phyloP scores from a whole-genome alignment of 176 grass and related monocot species.

The Bothriochloa decipiens region DNA sequence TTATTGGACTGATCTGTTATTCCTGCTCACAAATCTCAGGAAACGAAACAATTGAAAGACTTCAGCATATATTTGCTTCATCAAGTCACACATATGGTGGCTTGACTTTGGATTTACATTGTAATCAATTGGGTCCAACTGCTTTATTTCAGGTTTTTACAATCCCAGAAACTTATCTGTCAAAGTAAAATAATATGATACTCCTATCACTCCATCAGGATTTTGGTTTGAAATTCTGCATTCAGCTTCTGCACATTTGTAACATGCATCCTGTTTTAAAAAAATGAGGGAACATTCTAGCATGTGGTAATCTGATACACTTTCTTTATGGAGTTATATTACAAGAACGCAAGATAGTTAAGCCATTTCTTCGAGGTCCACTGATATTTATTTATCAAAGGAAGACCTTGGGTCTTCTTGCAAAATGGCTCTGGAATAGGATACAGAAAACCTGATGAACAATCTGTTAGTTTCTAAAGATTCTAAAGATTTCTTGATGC shows the following conservation, averaged over 20 bases:
- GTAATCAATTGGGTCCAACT: slow-evolving; percentile 91
- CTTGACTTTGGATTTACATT: slow-evolving; percentile 92
- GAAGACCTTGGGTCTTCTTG: not conserved
- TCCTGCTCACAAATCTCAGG: slow-evolving; percentile 56
- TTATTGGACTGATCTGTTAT: slow-evolving; percentile 19
- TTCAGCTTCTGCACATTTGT: not conserved
- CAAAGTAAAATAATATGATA: slow-evolving; percentile 33
- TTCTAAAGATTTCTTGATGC: not conserved
- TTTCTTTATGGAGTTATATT: not conserved
- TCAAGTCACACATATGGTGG: slow-evolving; percentile 92
- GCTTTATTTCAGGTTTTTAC: slow-evolving; percentile 90
- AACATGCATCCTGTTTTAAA: not conserved
- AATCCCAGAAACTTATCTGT: slow-evolving; percentile 25
- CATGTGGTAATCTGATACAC: not conserved
- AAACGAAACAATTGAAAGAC: slow-evolving; percentile 92
- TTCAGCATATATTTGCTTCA: slow-evolving; percentile 88
- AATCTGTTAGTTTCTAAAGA: not conserved
- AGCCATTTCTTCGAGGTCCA: not conserved
- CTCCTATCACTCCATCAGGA: not conserved
- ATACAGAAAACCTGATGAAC: not conserved
- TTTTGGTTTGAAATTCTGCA: slow-evolving; percentile 4
- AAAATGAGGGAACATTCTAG: not conserved
- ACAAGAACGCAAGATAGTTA: not conserved
- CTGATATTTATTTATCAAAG: not conserved
- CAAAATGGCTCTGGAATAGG: slow-evolving; percentile 5